A percentile compares a stretch with the other conserved stretches of the same genome.
Evolutionary conservation across 208 protist genomes (phyloP).

Genomic region (Trypanosoma cruzi): DNA sequence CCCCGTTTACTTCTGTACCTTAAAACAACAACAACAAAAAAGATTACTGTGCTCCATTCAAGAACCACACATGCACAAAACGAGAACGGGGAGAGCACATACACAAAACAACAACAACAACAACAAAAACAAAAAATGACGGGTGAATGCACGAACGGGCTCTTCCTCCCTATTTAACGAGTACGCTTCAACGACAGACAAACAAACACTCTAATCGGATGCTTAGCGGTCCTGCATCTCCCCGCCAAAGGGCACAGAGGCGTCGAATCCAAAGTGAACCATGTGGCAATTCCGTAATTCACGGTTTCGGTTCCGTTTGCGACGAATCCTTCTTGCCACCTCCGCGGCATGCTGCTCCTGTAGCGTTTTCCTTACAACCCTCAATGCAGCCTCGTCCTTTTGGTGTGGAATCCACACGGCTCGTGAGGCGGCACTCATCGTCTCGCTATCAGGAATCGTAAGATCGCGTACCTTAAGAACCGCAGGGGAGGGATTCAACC

Average conservation of each 20-base stretch:
- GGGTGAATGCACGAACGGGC: too few species aligned
- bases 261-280: conserved; percentile 81
- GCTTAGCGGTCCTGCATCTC: not conserved
- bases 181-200: too few species aligned
- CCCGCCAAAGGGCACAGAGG: conserved; percentile 54
- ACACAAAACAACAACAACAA: too few species aligned
- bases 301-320: conserved; percentile 14
- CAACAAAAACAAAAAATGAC: too few species aligned
- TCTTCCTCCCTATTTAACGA: too few species aligned
- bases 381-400: conserved; percentile 18
- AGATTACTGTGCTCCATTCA: too few species aligned
- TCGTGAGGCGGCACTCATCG: conserved; percentile 40
- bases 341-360: conserved; percentile 12
- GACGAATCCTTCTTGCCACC: conserved; percentile 16
- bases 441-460: conserved; percentile 51
- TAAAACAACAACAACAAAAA: too few species aligned
- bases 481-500: conserved; percentile 66
- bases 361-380: conserved; percentile 7
- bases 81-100: too few species aligned
- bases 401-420: conserved; percentile 33
- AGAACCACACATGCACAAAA: too few species aligned
- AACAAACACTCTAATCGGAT: too few species aligned
- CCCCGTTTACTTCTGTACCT: too few species aligned
- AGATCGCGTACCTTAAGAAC: conserved; percentile 49
- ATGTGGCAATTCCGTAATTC: conserved; percentile 81